Evolutionary conservation across 1,284 basidiomycete species (phyloP).

Genomic region (Fomitopsis pinicola): DNA sequence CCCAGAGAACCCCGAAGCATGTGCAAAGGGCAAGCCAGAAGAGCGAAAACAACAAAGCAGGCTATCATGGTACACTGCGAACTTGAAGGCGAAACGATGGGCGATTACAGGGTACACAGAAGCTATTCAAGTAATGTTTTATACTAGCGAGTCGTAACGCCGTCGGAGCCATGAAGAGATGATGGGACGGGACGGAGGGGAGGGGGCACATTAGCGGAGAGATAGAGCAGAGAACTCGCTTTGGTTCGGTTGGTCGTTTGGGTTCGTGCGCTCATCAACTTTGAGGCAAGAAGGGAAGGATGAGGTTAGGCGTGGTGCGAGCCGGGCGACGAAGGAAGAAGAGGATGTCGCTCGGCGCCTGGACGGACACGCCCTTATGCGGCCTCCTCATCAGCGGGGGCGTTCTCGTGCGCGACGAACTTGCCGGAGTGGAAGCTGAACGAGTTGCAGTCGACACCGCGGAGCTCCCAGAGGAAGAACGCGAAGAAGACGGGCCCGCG

Average conservation of each 20-base stretch:
- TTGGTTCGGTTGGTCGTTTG: neutral
- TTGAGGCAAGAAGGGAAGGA: neutral
- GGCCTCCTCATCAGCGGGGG: neutral
- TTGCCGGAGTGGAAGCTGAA: conserved; percentile 23
- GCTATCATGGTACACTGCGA: neutral
- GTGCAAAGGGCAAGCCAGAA: neutral
- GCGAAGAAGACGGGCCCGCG: conserved; percentile 43
- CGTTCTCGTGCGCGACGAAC: conserved; percentile 9
- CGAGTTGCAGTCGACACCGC: conserved; percentile 16
- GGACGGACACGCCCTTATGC: neutral
- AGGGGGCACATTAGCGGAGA: neutral
- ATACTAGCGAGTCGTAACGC: neutral
- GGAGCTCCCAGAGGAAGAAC: conserved; percentile 24
- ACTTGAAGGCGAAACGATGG: neutral
- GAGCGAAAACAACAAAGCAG: neutral
- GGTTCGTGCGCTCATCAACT: neutral
- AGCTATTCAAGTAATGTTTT: neutral
- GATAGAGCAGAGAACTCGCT: neutral
- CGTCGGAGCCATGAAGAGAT: neutral
- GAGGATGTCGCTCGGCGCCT: neutral
- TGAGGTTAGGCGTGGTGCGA: neutral
- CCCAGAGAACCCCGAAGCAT: neutral
- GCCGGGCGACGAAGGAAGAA: neutral
- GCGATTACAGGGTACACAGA: neutral
- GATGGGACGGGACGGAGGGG: neutral